Percentiles rank a stretch among this genome's conserved stretches.
Evolutionary conservation across 306 rosid genomes (phyloP).

Genomic region (Cucumis hystrix): DNA sequence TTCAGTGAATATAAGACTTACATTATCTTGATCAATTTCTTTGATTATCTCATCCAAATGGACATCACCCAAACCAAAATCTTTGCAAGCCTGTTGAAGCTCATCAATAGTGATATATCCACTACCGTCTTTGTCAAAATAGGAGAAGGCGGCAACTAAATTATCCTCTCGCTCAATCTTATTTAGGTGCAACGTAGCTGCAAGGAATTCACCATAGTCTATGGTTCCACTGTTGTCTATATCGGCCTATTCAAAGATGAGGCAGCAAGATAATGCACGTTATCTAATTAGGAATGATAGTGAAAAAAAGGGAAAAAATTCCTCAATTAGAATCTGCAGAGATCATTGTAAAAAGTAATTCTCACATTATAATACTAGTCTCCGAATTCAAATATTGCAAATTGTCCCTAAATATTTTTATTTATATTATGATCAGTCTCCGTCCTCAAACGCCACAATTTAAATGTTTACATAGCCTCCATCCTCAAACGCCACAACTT

Average conservation of each 20-base stretch:
- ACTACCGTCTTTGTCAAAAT: constrained; percentile 77
- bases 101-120: constrained; percentile 85
- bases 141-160: constrained; percentile 66
- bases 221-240: constrained; percentile 77
- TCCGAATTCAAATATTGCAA: background rate
- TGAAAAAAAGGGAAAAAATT: background rate
- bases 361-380: background rate
- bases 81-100: constrained; percentile 69
- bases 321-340: background rate
- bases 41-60: constrained; percentile 55
- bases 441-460: background rate
- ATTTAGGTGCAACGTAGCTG: constrained; percentile 83
- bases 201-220: constrained; percentile 85
- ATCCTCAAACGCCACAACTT: background rate
- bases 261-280: background rate
- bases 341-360: background rate
- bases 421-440: background rate
- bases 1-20: constrained; percentile 21
- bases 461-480: background rate
- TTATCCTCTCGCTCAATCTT: constrained; percentile 91
- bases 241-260: constrained; percentile 51
- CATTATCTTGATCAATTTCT: constrained; percentile 73
- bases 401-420: background rate
- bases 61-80: constrained; percentile 68
- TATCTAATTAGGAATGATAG: background rate